A percentile compares a stretch with the other conserved stretches of the same genome.
These are phyloP conservation scores for Yarrowia sp. DNA, from an alignment of 805 yeast genomes.

Conservation along the genomic window DNA sequence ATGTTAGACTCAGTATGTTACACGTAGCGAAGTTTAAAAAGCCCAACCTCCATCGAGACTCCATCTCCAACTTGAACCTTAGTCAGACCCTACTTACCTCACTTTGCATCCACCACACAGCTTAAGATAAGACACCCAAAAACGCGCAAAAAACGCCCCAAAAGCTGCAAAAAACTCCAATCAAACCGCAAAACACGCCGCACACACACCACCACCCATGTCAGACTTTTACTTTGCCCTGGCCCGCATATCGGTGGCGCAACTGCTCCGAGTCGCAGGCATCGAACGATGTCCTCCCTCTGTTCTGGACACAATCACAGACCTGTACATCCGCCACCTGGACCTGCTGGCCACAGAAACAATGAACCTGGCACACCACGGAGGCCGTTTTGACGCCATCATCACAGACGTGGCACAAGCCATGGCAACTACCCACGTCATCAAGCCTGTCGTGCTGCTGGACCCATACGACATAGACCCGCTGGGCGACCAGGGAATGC, in stretches of 20 bases:
- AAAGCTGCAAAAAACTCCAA: too few species aligned
- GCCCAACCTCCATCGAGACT: not conserved
- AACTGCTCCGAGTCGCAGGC: conserved; percentile 71
- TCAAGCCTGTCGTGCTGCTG: conserved; percentile 54
- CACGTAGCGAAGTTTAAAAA: conserved; percentile 23
- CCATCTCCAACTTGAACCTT: not conserved
- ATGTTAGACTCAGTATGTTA: too few species aligned
- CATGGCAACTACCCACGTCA: conserved; percentile 56
- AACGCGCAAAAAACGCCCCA: not conserved
- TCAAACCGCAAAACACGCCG: too few species aligned
- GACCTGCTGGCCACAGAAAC: conserved; percentile 52
- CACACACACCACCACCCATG: conserved; percentile 1
- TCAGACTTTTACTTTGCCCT: conserved; percentile 48
- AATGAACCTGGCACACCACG: conserved; percentile 46
- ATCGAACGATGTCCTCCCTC: conserved; percentile 74
- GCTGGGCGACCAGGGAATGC: conserved; percentile 47
- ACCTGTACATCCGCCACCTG: conserved; percentile 64
- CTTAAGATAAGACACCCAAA: not conserved
- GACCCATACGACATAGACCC: conserved; percentile 54
- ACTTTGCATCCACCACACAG: too few species aligned
- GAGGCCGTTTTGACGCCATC: conserved; percentile 47
- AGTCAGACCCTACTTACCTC: too few species aligned
- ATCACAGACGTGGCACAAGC: conserved; percentile 73
- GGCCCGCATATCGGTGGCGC: conserved; percentile 50
- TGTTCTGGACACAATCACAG: conserved; percentile 72